Conservation (phyloP, 2,329 filamentous ascomycete genomes). For the Fusarium annulatum region DNA sequence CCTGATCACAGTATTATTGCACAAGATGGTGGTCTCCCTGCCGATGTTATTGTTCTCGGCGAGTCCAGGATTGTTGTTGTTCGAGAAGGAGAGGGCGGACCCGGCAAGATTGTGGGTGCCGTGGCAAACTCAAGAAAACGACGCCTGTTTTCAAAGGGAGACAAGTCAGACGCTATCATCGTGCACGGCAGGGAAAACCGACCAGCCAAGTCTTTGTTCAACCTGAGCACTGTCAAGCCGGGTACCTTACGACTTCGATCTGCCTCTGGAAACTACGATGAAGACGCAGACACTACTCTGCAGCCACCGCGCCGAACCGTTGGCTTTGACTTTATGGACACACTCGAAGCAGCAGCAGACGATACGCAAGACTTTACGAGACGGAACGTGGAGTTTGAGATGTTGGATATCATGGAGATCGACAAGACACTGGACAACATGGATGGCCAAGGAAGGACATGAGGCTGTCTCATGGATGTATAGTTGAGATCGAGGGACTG, state of each 20-base stretch:
- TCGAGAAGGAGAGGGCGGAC: slow-evolving; percentile 62
- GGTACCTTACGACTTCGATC: slow-evolving; percentile 50
- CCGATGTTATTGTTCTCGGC: slow-evolving; percentile 66
- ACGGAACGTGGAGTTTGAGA: slow-evolving; percentile 68
- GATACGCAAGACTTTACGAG: slow-evolving; percentile 59
- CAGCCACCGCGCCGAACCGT: slow-evolving; percentile 47
- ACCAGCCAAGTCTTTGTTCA: slow-evolving; percentile 58
- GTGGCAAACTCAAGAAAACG: slow-evolving; percentile 49
- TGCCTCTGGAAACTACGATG: slow-evolving; percentile 45
- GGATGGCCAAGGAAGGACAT: slow-evolving; percentile 61
- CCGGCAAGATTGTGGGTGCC: slow-evolving; percentile 57
- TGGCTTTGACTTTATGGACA: slow-evolving; percentile 63
- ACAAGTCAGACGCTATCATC: slow-evolving; percentile 64
- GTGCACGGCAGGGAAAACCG: slow-evolving; percentile 60
- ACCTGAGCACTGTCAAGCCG: slow-evolving; percentile 60
- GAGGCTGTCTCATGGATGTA: slow-evolving; percentile 56
- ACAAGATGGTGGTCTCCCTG: slow-evolving; percentile 57
- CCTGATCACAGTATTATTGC: slow-evolving; percentile 39
- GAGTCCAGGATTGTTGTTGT: slow-evolving; percentile 67
- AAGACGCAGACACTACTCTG: slow-evolving; percentile 39
- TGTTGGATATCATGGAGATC: slow-evolving; percentile 74
- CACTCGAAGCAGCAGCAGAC: slow-evolving; percentile 65
- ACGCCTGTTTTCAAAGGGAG: slow-evolving; percentile 52
- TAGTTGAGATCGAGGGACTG: slow-evolving; percentile 17
- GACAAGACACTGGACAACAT: slow-evolving; percentile 68